These are phyloP conservation scores for Penicillium sp. DNA, from an alignment of 2,329 filamentous ascomycete species.

Conservation along the genomic window DNA sequence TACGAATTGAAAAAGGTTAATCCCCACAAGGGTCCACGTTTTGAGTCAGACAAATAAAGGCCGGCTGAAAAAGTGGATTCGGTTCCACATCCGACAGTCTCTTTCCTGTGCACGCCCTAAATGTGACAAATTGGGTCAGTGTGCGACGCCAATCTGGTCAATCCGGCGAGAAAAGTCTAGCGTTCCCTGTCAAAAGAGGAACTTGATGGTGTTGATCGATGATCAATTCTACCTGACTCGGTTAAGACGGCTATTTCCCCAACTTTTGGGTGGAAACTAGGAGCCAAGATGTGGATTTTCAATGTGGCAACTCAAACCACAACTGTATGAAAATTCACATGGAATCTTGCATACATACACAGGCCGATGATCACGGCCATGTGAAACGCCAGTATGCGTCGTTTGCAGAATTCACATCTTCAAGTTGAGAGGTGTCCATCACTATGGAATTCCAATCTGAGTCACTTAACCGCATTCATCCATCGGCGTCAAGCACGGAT, in stretches of 20 bases:
- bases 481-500: background rate
- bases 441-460: background rate
- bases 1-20: conserved; percentile 5
- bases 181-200: conserved; percentile 14
- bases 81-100: conserved; percentile 17
- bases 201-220: conserved; percentile 20
- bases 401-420: background rate
- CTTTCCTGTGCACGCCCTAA: conserved; percentile 13
- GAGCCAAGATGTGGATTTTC: conserved; percentile 13
- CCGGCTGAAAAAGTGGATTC: conserved; percentile 13
- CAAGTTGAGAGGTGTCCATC: background rate
- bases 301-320: conserved; percentile 13
- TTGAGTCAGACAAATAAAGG: conserved; percentile 18
- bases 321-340: conserved; percentile 1
- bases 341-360: background rate
- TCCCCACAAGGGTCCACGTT: conserved; percentile 10
- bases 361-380: conserved; percentile 1
- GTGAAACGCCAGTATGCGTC: background rate
- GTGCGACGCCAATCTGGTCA: conserved; percentile 10
- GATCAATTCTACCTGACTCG: conserved; percentile 9
- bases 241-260: conserved; percentile 24
- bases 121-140: conserved; percentile 10
- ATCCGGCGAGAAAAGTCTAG: conserved; percentile 10
- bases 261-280: conserved; percentile 10
- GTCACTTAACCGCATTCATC: conserved; percentile 6